Percentiles rank a stretch among this genome's conserved stretches.
Evolutionary conservation across 2,329 filamentous ascomycete species (phyloP).

Genomic region (Sporothrix luriei): DNA sequence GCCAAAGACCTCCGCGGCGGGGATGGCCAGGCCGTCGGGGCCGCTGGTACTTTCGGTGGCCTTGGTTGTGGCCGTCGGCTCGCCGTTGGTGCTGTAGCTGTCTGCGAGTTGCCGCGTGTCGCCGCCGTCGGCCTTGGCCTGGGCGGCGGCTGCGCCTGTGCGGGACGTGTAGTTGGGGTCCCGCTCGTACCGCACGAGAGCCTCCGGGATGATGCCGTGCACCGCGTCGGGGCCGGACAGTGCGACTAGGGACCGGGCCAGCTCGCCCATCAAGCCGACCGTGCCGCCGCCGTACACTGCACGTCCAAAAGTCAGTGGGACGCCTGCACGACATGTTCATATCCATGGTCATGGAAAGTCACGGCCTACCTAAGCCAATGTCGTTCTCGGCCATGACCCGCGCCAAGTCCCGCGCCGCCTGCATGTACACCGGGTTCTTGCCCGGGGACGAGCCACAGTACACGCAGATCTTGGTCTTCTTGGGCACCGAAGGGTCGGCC

Average conservation of each 20-base stretch:
- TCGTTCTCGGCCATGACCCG: conserved; percentile 72
- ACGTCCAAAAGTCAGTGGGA: not conserved
- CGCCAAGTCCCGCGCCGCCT: conserved; percentile 76
- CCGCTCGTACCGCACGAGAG: conserved; percentile 78
- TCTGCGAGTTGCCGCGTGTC: conserved; percentile 26
- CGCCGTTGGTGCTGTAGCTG: conserved; percentile 16
- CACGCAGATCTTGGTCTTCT: conserved; percentile 75
- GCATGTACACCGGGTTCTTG: conserved; percentile 71
- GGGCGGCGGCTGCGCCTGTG: conserved; percentile 41
- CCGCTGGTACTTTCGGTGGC: not conserved
- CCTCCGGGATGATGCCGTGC: conserved; percentile 89
- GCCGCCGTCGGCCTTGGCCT: conserved; percentile 19
- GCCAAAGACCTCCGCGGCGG: conserved; percentile 71
- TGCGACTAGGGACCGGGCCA: conserved; percentile 81
- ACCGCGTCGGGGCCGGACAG: conserved; percentile 79
- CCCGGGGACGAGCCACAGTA: conserved; percentile 88
- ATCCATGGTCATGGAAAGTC: not conserved
- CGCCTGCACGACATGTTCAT: not conserved
- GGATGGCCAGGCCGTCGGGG: conserved; percentile 53
- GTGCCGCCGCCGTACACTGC: conserved; percentile 93
- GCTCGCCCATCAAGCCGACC: conserved; percentile 90
- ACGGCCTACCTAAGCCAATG: conserved; percentile 67
- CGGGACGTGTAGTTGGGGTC: conserved; percentile 57
- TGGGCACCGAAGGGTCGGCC: conserved; percentile 42
- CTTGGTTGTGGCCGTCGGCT: not conserved